Evolutionary conservation across 176 grass and related monocot species (phyloP).

Genomic region (Phoenix dactylifera): DNA sequence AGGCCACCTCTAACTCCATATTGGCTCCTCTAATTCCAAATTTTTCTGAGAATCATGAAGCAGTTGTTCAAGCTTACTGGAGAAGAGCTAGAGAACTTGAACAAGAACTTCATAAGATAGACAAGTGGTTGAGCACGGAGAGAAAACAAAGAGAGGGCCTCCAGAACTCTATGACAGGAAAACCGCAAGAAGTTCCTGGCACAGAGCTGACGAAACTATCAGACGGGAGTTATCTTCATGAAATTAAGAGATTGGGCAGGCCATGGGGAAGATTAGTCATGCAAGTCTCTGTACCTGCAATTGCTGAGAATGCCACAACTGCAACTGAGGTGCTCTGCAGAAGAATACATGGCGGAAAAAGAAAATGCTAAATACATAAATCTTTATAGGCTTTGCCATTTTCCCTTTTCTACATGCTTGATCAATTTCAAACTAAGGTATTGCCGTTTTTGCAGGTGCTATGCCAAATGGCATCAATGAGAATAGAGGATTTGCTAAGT

Average conservation of each 20-base stretch:
- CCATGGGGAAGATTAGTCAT: conserved; percentile 43
- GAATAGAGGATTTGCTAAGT: conserved; percentile 21
- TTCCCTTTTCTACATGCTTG: too few species aligned
- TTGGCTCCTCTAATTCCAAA: too few species aligned
- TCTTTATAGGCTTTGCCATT: too few species aligned
- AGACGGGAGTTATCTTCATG: conserved; percentile 41
- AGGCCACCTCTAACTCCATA: too few species aligned
- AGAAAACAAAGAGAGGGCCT: not conserved
- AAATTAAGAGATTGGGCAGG: conserved; percentile 29
- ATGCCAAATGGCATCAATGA: conserved; percentile 32
- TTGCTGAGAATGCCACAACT: conserved; percentile 24
- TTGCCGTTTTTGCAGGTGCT: conserved; percentile 27
- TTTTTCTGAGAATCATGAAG: not conserved
- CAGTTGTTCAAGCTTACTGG: not conserved
- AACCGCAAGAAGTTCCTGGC: not conserved
- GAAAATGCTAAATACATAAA: too few species aligned
- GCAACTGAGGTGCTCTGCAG: conserved; percentile 29
- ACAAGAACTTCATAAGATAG: conserved; percentile 1
- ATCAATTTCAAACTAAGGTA: too few species aligned
- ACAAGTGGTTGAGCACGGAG: conserved; percentile 1
- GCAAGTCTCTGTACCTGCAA: conserved; percentile 39
- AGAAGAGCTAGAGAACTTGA: conserved; percentile 1
- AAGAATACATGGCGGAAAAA: too few species aligned
- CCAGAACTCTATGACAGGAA: not conserved
- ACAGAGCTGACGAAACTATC: conserved; percentile 19